Percentiles rank a stretch among this genome's conserved stretches.
These are phyloP conservation scores for Cladosporium phlei DNA, from an alignment of 2,329 filamentous ascomycete species.

Conservation along the genomic window DNA sequence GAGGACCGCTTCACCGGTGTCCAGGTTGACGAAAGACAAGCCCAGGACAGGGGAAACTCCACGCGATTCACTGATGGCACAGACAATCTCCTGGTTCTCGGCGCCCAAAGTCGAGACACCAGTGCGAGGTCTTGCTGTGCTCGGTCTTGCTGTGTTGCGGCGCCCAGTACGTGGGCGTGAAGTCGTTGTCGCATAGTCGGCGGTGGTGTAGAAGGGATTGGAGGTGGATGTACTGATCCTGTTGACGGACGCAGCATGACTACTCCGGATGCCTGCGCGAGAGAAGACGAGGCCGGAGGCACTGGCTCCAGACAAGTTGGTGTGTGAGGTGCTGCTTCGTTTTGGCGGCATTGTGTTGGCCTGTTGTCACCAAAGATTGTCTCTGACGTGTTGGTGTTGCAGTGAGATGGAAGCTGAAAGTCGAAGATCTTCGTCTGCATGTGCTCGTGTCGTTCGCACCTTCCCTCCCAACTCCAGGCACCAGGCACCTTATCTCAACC, in stretches of 20 bases:
- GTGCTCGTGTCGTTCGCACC: too few relatives aligned
- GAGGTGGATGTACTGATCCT: background rate
- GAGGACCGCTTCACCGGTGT: constrained; percentile 76
- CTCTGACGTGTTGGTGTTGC: too few relatives aligned
- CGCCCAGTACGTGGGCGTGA: constrained; percentile 23
- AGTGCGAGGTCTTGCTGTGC: constrained; percentile 49
- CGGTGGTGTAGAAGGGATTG: constrained; percentile 3
- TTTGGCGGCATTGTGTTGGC: background rate
- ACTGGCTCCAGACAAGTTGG: background rate
- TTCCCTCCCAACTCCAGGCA: too few relatives aligned
- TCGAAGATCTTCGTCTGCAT: too few relatives aligned
- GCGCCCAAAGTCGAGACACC: constrained; percentile 54
- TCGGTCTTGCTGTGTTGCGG: constrained; percentile 23
- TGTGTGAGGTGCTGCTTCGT: background rate
- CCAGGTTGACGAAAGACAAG: constrained; percentile 79
- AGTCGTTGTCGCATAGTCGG: constrained; percentile 12
- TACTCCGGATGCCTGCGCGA: background rate
- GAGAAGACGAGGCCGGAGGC: background rate
- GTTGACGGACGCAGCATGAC: background rate
- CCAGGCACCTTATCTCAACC: too few relatives aligned
- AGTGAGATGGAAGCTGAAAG: too few relatives aligned
- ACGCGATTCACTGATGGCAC: constrained; percentile 82
- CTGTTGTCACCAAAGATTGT: too few relatives aligned
- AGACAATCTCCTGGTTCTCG: constrained; percentile 69
- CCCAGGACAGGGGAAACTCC: constrained; percentile 80